Conservation (phyloP, 208 protist genomes). For the Plasmodiophora brassicae region DNA sequence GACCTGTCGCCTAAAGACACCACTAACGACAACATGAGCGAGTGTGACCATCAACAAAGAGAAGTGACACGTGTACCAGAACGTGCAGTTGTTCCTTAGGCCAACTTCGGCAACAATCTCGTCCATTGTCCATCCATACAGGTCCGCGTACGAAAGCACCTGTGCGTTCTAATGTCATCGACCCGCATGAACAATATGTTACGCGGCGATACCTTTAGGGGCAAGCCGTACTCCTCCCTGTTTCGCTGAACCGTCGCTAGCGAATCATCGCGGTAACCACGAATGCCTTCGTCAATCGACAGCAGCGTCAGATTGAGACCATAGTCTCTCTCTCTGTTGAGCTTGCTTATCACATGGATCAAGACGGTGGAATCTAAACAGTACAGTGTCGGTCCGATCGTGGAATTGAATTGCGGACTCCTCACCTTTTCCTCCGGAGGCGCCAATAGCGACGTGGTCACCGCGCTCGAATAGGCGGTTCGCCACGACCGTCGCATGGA, state of each 20-base stretch:
- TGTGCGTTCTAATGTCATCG: not conserved
- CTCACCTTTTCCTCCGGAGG: constrained; percentile 60
- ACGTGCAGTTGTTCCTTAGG: constrained; percentile 41
- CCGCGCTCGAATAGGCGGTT: constrained; percentile 38
- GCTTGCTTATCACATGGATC: constrained; percentile 41
- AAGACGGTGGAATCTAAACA: constrained; percentile 11
- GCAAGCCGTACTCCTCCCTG: constrained; percentile 40
- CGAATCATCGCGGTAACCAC: constrained; percentile 59
- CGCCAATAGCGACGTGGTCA: constrained; percentile 52
- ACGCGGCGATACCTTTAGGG: constrained; percentile 26
- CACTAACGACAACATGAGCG: not conserved
- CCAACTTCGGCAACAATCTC: constrained; percentile 30
- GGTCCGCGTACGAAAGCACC: constrained; percentile 53
- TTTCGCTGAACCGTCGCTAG: constrained; percentile 47
- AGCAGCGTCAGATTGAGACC: constrained; percentile 50
- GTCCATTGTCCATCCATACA: constrained; percentile 56
- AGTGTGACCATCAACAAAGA: not conserved
- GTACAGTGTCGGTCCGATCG: not conserved
- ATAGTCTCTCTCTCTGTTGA: constrained; percentile 47
- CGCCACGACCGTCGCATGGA: constrained; percentile 48
- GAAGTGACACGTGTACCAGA: constrained; percentile 42
- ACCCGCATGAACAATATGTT: too few species aligned
- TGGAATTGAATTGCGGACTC: too few species aligned
- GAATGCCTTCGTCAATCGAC: constrained; percentile 61
- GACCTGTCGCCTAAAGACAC: constrained; percentile 50